Base-by-base conservation (phyloP, 768 basidiomycete genomes). In the Hypsizygus marmoreus region DNA sequence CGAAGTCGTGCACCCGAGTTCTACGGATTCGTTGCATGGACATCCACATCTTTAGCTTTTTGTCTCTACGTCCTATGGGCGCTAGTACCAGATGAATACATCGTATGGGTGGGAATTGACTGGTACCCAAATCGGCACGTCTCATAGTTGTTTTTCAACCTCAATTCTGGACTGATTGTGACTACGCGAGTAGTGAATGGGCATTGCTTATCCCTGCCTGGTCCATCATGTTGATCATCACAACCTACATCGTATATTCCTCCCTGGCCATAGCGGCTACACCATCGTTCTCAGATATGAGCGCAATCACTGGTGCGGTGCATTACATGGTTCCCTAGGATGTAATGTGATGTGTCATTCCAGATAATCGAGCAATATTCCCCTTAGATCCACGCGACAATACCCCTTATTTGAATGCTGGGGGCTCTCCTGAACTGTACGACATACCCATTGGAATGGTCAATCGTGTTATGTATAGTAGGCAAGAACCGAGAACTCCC, bases 11-110 rank as follows among this genome's bases (percentile, higher is more conserved):
- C 88, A 10, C 77, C 87, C 32, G 91, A 94, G 67, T 86, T 92
- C 58, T 91, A 92, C 55, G 91, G 92, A n/a, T 94, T 93, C 61
- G 88, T 88, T 4, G 88, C 88, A 12, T 89, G 84, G 85, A 82
- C 84, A 7, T 82, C 82, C 0, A 92, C 92, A 0, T 82, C 79
- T 40, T 66, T 91, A 20, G 65, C 81, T 2, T 93, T 87, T 59
- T 63, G 78, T 42, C 57, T 88, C 19, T 92, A 87, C 60, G 57
- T 91, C 25, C 67, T 91, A 5, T 94, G 91, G 91, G 88, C 86
- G 1, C 62, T 92, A 28, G 70, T 90, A 11, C 91, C 91, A 4
- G 87, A 91, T 59, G 71, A 75, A 24, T 82, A 72, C 62, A 83
- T 94, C 43, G 41, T 76, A 29, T 72, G 73, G 68, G 60, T 80